These are phyloP conservation scores for Fagopyrum esculentum DNA, from an alignment of 148 eudicot genomes.

Conservation along the genomic window DNA sequence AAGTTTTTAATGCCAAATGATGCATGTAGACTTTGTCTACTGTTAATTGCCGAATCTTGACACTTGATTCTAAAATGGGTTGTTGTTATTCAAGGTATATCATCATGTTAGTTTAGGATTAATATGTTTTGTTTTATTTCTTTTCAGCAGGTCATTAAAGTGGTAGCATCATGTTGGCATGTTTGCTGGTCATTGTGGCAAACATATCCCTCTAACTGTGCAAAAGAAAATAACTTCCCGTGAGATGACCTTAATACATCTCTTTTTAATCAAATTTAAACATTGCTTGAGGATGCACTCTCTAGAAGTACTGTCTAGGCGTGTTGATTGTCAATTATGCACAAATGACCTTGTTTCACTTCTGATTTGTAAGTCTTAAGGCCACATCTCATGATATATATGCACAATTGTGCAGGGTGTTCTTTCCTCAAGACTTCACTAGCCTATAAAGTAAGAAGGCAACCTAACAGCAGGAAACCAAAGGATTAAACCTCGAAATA, in stretches of 20 bases:
- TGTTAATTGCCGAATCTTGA: background rate
- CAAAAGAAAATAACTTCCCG: background rate
- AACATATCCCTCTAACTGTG: background rate
- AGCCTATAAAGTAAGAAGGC: conserved; percentile 86
- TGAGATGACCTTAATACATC: background rate
- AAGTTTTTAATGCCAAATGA: no score
- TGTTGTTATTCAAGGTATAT: background rate
- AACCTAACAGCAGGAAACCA: conserved; percentile 36
- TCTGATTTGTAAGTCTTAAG: background rate
- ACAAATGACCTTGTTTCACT: background rate
- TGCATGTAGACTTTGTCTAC: no score
- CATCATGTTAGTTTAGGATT: background rate
- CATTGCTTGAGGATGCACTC: background rate
- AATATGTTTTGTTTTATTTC: background rate
- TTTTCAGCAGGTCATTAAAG: conserved; percentile 95
- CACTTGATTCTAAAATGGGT: background rate
- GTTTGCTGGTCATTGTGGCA: background rate
- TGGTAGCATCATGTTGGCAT: conserved; percentile 35
- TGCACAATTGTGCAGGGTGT: conserved; percentile 51
- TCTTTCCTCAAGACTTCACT: conserved; percentile 83
- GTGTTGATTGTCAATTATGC: background rate
- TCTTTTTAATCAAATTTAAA: background rate
- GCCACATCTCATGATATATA: background rate
- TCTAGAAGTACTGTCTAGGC: background rate
- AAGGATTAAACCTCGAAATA: background rate